Base-by-base conservation (phyloP, 495 filamentous ascomycete genomes). In the Aspergillus cristatus region DNA sequence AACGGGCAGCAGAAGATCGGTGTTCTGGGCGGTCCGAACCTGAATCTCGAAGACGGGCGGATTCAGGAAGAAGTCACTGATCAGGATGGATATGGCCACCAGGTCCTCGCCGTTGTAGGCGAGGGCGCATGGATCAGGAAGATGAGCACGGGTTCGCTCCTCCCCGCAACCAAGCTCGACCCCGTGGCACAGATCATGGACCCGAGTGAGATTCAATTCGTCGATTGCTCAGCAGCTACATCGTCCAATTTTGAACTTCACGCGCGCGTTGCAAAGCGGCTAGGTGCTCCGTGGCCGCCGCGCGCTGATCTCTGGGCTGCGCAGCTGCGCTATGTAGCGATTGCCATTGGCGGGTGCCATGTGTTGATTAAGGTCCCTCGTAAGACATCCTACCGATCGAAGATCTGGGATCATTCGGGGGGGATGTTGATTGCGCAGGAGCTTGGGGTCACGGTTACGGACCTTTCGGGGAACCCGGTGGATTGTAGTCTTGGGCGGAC, bases 381-480 rank as follows among this genome's bases (percentile, higher is more conserved):
- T 41, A 60, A 63, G 3, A 48, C 55, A 3, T 53, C 59, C 0
- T 63, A 76, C 40, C 60, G 60, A 17, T 78, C 71, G n/a, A 79
- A 79, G 54, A 64, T 81, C 12, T 85, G 81, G 81, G 81, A 85
- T 45, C 81, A 85, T 54, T 73, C 75, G 0, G 81, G 79, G 6
- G 79, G 77, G 0, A 78, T 82, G 71, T 53, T 85, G 17, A 60
- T 84, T 20, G 80, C 75, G 32, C 62, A 76, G 54, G 81, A 85
- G 47, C 56, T 77, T 2, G 81, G 81, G 0, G 76, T 75, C 18
- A 60, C 61, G 37, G 65, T 85, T 13, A 81, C 72, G 0, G 80
- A 85, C 45, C 55, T 84, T 2, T 56, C 76, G 34, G 71, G 78
- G 3, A 43, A 42, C 3, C 34, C 52, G 1, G 60, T 70, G 12